A percentile compares a stretch with the other conserved stretches of the same genome.
These are phyloP conservation scores for Penicillium sp. DNA, from an alignment of 2,329 filamentous ascomycete species.

Conservation along the genomic window DNA sequence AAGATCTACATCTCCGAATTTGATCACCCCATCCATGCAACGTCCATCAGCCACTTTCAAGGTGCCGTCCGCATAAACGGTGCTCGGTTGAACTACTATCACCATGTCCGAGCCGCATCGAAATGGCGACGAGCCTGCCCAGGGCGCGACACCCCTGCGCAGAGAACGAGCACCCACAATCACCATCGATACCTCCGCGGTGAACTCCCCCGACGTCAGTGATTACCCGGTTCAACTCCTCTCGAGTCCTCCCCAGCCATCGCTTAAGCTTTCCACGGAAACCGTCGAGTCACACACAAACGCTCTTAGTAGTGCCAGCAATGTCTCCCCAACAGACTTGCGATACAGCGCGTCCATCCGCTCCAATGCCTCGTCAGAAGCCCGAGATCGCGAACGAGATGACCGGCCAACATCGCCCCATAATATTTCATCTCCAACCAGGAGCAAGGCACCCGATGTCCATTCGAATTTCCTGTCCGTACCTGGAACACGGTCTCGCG, in stretches of 20 bases:
- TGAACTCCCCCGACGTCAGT: conserved; percentile 41
- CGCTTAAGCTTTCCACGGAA: conserved; percentile 40
- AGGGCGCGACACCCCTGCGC: conserved; percentile 35
- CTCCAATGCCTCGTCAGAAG: conserved; percentile 59
- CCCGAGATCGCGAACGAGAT: conserved; percentile 46
- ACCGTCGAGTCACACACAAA: conserved; percentile 34
- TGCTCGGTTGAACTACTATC: conserved; percentile 11
- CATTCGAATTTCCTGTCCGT: conserved; percentile 62
- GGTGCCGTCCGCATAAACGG: conserved; percentile 14
- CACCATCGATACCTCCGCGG: conserved; percentile 58
- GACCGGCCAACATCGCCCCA: conserved; percentile 67
- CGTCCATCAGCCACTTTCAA: background rate
- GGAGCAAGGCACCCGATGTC: conserved; percentile 50
- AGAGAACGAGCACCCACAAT: conserved; percentile 54
- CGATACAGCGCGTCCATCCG: conserved; percentile 55
- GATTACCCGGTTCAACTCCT: conserved; percentile 35
- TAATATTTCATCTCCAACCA: conserved; percentile 64
- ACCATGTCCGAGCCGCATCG: conserved; percentile 34
- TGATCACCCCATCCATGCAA: background rate
- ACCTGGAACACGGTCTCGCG: conserved; percentile 62
- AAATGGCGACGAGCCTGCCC: conserved; percentile 27
- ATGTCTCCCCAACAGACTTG: conserved; percentile 49
- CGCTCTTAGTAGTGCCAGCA: conserved; percentile 30
- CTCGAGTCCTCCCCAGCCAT: conserved; percentile 36
- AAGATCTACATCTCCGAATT: background rate